Percentiles rank a stretch among this genome's conserved stretches.
These are phyloP conservation scores for Aristolochia contorta DNA, from an alignment of 164 flowering plant genomes.

Conservation along the genomic window DNA sequence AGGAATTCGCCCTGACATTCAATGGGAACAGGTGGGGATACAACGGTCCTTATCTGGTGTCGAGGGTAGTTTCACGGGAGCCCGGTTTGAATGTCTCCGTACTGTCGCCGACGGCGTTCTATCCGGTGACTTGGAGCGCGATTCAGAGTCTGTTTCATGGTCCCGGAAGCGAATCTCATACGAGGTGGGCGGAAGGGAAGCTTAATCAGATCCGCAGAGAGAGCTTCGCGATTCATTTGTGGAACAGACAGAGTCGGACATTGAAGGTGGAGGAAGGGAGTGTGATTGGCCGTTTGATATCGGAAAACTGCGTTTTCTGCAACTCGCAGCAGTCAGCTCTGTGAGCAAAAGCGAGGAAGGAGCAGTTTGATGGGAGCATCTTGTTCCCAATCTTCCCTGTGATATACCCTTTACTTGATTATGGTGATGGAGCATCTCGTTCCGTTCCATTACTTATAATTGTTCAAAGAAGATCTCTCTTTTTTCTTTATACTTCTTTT, in stretches of 20 bases:
- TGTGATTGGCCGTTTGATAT: constrained; percentile 33
- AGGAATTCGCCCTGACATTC: constrained; percentile 78
- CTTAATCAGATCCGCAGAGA: constrained; percentile 27
- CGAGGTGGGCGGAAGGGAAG: constrained; percentile 45
- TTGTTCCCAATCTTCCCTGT: no score
- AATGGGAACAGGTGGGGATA: constrained; percentile 95
- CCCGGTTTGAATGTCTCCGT: constrained; percentile 56
- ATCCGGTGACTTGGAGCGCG: constrained; percentile 76
- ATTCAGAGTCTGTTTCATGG: constrained; percentile 39
- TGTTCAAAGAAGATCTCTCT: no score
- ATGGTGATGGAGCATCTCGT: no score
- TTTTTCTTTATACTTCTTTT: no score
- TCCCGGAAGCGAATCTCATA: constrained; percentile 27
- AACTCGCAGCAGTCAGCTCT: constrained; percentile 12
- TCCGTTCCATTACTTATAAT: no score
- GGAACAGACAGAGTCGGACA: constrained; percentile 70
- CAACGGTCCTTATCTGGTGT: constrained; percentile 90
- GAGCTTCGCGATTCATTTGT: constrained; percentile 67
- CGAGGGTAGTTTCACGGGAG: constrained; percentile 66
- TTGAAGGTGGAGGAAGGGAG: constrained; percentile 61
- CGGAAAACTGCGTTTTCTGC: constrained; percentile 41
- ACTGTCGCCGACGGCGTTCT: constrained; percentile 64
- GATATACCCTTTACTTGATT: no score
- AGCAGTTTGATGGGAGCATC: no score
- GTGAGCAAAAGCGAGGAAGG: no score